Percentiles rank a stretch among this genome's conserved stretches.
These are phyloP conservation scores for Pseudocercospora vitis DNA, from an alignment of 2,329 filamentous ascomycete genomes.

Conservation along the genomic window DNA sequence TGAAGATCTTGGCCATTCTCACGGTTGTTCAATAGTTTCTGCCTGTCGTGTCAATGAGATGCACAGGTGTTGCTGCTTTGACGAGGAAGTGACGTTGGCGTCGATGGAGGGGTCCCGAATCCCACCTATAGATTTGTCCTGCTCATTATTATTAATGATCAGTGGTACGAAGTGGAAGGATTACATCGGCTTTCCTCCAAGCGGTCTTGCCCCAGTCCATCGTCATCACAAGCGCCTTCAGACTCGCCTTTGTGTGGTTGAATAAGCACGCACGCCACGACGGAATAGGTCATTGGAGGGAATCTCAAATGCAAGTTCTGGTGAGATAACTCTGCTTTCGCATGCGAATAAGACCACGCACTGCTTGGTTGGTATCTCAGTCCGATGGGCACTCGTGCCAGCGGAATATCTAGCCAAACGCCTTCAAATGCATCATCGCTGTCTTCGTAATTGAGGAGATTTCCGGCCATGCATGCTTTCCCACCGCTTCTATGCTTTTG, in stretches of 20 bases:
- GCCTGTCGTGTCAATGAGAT: too few relatives aligned
- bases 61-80: neutral
- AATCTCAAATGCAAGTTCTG: neutral
- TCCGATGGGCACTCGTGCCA: neutral
- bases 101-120: neutral
- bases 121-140: too few relatives aligned
- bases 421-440: neutral
- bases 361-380: constrained; percentile 1
- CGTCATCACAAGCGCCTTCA: too few relatives aligned
- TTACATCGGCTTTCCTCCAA: too few relatives aligned
- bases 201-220: too few relatives aligned
- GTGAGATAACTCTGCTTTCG: neutral
- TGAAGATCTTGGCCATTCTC: constrained; percentile 28
- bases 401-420: neutral
- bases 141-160: too few relatives aligned
- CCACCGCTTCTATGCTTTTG: neutral
- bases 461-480: neutral
- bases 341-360: neutral
- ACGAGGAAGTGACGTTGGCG: constrained; percentile 1
- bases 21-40: neutral
- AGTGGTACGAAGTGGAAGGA: too few relatives aligned
- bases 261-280: too few relatives aligned
- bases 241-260: too few relatives aligned
- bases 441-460: neutral
- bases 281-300: too few relatives aligned